Base-by-base conservation (phyloP, 257 asterid genomes). In the Thymus mandschuricus region DNA sequence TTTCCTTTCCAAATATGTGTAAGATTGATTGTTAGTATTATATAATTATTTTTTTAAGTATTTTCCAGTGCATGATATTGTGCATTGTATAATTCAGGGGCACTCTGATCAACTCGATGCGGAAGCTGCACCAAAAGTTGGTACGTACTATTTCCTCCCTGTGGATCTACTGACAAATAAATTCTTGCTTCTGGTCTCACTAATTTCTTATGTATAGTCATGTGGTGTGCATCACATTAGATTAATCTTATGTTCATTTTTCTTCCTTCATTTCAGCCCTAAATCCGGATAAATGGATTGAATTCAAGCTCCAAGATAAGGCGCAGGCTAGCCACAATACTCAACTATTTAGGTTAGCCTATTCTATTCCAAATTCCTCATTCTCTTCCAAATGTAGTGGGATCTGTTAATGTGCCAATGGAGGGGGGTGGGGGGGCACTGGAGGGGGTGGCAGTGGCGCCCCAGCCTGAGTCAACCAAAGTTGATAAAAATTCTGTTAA, bases 261-360 rank as follows among this genome's bases (percentile, higher is more conserved):
- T 21, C 21, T 21, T 77, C 62, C 78, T 63, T 77, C 27, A 60
- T 81, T 76, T 76, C 91, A 93, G 98, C 97, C 31, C 86, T 93
- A 70, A 89, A 86, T 79, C 94, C 98, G 54, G 83, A 91, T 76
- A 84, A 89, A 79, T 93, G 98, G 98, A 77, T 82, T 80, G 96
- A 86, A 78, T 90, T 93, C 81, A 86, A 91, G 86, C 91, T 93
- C 79, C 87, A 89, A 82, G 98, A 91, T 60, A 91, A 88, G 88
- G 94, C 82, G 56, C 90, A 88, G 80, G 98, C 91, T 76, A 86
- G 94, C 88, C 97, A 89, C 85, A 93, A 93, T 81, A 82, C 92
- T 74, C 97, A 87, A 75, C 76, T 93, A 66, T 93, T 93, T 83
- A 91, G 98, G 98, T 89, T 45, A 73, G 86, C 51, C 52, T 48